These are phyloP conservation scores for Viola odorata DNA, from an alignment of 345 rosid species.

Conservation along the genomic window DNA sequence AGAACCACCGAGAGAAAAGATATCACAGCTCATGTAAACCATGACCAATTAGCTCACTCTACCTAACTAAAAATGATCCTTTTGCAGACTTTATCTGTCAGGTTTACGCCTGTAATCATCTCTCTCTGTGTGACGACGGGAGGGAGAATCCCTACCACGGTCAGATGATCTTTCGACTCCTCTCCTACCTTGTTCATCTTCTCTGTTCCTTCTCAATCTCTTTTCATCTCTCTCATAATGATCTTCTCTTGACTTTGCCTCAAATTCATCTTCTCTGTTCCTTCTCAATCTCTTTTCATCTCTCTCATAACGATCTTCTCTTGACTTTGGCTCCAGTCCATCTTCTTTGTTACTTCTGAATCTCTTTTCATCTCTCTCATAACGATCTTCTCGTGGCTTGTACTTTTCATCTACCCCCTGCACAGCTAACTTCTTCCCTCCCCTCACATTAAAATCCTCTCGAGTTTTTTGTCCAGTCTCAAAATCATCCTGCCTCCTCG, in stretches of 20 bases:
- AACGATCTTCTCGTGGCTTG: slow-evolving; percentile 25
- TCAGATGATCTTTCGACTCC: slow-evolving; percentile 15
- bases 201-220: slow-evolving; percentile 25
- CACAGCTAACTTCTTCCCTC: slow-evolving; percentile 5
- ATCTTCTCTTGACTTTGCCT: slow-evolving; percentile 24
- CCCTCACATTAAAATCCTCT: slow-evolving; percentile 11
- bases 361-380: slow-evolving; percentile 32
- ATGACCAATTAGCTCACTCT: background rate
- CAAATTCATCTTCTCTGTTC: slow-evolving; percentile 7
- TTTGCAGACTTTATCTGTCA: slow-evolving; percentile 12
- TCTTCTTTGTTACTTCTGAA: slow-evolving; percentile 20
- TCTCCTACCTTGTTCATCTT: slow-evolving; percentile 19
- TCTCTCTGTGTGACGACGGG: slow-evolving; percentile 24
- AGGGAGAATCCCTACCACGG: slow-evolving; percentile 25
- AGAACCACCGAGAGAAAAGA: too few species aligned
- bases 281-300: slow-evolving; percentile 10
- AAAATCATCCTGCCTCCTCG: slow-evolving; percentile 21
- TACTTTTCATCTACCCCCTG: slow-evolving; percentile 3
- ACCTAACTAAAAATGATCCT: too few species aligned
- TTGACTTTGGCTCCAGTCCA: slow-evolving; percentile 12
- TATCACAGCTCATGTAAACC: background rate
- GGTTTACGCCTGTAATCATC: slow-evolving; percentile 21
- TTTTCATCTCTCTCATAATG: slow-evolving; percentile 29
- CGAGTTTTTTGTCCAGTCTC: slow-evolving; percentile 5
- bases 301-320: slow-evolving; percentile 11